phyloP scores from a whole-genome alignment of 139 green algal species.

The Trebouxia sp. region DNA sequence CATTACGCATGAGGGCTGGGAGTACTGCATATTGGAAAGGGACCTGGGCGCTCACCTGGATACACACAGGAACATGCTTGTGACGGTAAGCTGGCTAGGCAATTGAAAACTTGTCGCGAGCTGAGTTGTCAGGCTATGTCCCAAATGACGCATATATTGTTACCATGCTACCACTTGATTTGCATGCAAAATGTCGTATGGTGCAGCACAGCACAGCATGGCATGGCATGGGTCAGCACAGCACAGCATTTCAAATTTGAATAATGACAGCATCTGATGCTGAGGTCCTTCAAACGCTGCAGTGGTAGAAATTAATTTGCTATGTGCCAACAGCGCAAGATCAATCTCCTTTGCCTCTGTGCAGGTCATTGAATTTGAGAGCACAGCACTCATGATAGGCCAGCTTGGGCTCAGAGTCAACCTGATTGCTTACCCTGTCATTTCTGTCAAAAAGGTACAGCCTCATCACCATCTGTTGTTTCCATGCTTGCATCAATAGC shows the following conservation, averaged over 20 bases:
- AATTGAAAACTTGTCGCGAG: background rate
- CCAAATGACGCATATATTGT: too few species aligned
- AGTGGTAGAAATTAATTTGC: too few species aligned
- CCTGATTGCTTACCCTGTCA: conserved; percentile 57
- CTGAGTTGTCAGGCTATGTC: too few species aligned
- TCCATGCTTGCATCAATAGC: background rate
- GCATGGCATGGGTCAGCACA: too few species aligned
- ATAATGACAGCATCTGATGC: too few species aligned
- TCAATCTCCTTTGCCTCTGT: background rate
- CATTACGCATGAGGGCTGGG: conserved; percentile 44
- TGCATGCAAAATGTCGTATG: too few species aligned
- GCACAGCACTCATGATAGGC: conserved; percentile 39
- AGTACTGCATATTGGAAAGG: conserved; percentile 52
- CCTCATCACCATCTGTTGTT: background rate
- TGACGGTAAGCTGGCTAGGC: conserved; percentile 43
- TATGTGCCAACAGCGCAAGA: too few species aligned
- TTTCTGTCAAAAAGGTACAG: conserved; percentile 43
- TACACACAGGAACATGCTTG: conserved; percentile 42
- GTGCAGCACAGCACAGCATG: too few species aligned
- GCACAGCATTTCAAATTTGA: too few species aligned
- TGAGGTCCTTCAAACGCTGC: too few species aligned
- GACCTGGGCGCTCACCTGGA: conserved; percentile 43
- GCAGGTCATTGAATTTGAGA: conserved; percentile 61
- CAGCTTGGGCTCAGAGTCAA: conserved; percentile 35
- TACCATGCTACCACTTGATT: too few species aligned